phyloP scores from a whole-genome alignment of 768 basidiomycete species.

The Lactarius tabidus region DNA sequence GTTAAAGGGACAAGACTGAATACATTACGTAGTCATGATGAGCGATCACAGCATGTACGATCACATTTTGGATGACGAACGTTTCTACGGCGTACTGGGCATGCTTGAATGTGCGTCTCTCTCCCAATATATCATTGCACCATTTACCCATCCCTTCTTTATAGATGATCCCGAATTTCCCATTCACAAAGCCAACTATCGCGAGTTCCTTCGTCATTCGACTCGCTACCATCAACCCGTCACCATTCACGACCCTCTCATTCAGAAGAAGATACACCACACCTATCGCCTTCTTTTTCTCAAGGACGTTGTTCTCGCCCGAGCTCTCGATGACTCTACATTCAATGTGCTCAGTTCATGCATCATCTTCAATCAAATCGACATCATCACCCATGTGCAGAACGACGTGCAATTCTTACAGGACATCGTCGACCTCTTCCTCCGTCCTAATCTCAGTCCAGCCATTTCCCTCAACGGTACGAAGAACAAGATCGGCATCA shows the following conservation, averaged over 20 bases:
- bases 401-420: slow-evolving; percentile 69
- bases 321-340: slow-evolving; percentile 91
- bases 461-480: slow-evolving; percentile 29
- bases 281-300: slow-evolving; percentile 96
- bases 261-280: slow-evolving; percentile 90
- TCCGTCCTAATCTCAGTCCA: slow-evolving; percentile 33
- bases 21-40: slow-evolving; percentile 63
- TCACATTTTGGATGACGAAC: slow-evolving; percentile 87
- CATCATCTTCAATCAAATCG: slow-evolving; percentile 98
- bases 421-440: slow-evolving; percentile 73
- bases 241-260: slow-evolving; percentile 64
- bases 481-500: slow-evolving; percentile 28
- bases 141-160: slow-evolving; percentile 21
- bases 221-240: slow-evolving; percentile 90
- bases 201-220: slow-evolving; percentile 81
- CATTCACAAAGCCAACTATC: slow-evolving; percentile 93
- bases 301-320: slow-evolving; percentile 96
- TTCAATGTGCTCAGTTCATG: slow-evolving; percentile 96
- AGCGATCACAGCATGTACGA: slow-evolving; percentile 96
- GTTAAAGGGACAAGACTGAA: neutral
- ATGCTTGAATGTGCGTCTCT: slow-evolving; percentile 88
- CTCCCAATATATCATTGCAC: slow-evolving; percentile 11
- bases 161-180: slow-evolving; percentile 97
- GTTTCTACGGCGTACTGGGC: slow-evolving; percentile 89
- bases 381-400: slow-evolving; percentile 90